Evolutionary conservation across 2,329 filamentous ascomycete species (phyloP), one percentile per base, ranked within the genome.

Genomic region (Colletotrichum sp.): DNA sequence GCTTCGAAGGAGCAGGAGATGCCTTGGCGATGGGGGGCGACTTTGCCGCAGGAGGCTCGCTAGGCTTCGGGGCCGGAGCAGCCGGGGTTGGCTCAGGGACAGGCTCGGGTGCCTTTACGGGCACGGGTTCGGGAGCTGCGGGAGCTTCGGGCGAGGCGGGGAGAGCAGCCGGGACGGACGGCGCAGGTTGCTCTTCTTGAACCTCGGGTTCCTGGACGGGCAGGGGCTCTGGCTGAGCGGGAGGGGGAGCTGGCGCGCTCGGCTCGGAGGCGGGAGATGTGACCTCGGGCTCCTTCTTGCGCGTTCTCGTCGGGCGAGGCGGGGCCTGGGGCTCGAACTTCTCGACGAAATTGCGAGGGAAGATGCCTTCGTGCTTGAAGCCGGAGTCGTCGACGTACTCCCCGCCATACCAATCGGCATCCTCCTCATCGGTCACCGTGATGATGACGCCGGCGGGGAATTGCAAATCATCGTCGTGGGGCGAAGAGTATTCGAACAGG

Each of bases 271-370:
- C 77, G 77, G 59, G 80, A n/a, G 79, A 78, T 36, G 76, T 77
- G 48, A 81, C 77, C 61, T 86, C 85, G 28, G 82, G 74, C 48
- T 94, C 92, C 82, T 92, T 94, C 87, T 94, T 96, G 78, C 95
- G 93, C 18, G 91, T 88, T 81, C 97, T 92, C 77, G 91, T 90
- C 73, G 97, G 97, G 74, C 97, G 92, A 75, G 96, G 95, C 75
- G 97, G 97, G 77, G 96, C 94, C 72, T 93, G 94, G 48, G 97
- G 97, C 84, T 98, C 96, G 85, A 95, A 97, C 86, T 94, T 95
- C 85, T 99, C 97, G 81, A 99, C 97, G 83, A 99, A 99, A 86
- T 98, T 99, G 83, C 94, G 94, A 67, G 96, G 96, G 84, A 98
- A 98, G 80, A 98, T 94, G 79, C 96, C 96, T 82, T 96, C 93